Evolutionary conservation across 1,284 basidiomycete species (phyloP).

Genomic region (Cryptococcus sp.): DNA sequence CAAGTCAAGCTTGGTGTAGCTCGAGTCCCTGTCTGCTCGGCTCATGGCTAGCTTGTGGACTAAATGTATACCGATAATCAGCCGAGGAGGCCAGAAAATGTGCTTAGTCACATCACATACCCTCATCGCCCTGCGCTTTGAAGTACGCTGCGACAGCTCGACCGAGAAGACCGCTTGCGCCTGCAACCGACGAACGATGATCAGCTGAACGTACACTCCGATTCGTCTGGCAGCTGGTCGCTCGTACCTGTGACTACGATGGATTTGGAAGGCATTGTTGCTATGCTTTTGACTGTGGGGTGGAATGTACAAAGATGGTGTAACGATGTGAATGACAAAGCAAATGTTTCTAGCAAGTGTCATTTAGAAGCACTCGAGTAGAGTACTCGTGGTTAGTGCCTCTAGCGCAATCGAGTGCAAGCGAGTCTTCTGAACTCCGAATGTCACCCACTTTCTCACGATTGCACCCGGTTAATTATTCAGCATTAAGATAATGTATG

Average conservation of each 20-base stretch:
- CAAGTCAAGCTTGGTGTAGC: slow-evolving; percentile 55
- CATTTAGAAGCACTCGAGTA: no score
- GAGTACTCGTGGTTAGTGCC: no score
- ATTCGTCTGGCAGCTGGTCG: neutral
- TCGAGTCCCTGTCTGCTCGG: slow-evolving; percentile 39
- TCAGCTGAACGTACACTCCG: neutral
- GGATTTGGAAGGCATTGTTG: slow-evolving; percentile 1
- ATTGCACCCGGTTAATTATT: no score
- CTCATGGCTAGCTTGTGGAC: slow-evolving; percentile 54
- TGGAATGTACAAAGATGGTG: no score
- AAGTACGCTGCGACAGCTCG: slow-evolving; percentile 51
- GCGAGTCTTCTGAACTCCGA: no score
- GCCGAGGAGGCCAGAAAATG: no score
- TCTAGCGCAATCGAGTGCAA: no score
- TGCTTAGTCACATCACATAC: slow-evolving; percentile 12
- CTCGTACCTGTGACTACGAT: slow-evolving; percentile 15
- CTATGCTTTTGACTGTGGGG: no score
- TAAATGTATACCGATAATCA: slow-evolving; percentile 2
- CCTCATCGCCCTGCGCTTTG: slow-evolving; percentile 34
- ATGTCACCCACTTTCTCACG: no score
- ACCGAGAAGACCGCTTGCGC: slow-evolving; percentile 58
- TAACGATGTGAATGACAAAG: no score
- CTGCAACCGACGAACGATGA: slow-evolving; percentile 24
- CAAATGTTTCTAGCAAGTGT: no score
- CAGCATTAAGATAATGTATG: no score